Evolutionary conservation across 176 grass and related monocot species (phyloP), one percentile per base, ranked within the genome.

Genomic region (Musa troglodytarum): DNA sequence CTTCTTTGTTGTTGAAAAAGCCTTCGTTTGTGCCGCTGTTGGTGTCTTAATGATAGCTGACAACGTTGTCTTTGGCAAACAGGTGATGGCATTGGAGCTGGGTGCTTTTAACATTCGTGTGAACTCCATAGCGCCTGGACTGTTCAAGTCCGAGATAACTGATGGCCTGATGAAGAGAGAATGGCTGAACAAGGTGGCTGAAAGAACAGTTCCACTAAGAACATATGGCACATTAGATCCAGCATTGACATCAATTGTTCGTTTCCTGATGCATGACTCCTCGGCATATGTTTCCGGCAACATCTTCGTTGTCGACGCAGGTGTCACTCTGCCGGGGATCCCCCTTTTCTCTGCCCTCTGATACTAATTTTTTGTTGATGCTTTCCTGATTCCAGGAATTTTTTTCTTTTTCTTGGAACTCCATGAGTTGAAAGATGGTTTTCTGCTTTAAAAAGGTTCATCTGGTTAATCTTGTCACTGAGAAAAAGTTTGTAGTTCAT

Each of bases 111-210:
- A 82, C 23, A 81, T 87, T 26, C 68, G 81, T 10, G 81, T 79
- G 54, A 87, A 87, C 73, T 64, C 85, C 34, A 83, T 87, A 13
- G 69, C 74, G 0, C 85, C 85, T 2, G 85, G 85, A 49, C 8
- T 87, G 63, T 87, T 87, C 56, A 77, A 77, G 17, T 83, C 81
- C 9, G 85, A 83, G 77, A 87, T 87, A 25, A 87, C 85, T 3
- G 16, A 57, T 5, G 65, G 23, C 52, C 81, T 87, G 1, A 20
- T 87, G 56, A 26, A 77, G 72, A 83, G 26, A 9, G 53, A 73
- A 63, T 87, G 85, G 85, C 58, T 87, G 0, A 34, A 53, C 20
- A 59, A 57, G 9, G 81, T 87, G 71, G 63, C 29, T 7, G 54
- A 76, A 50, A 87, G 28, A 71, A 87, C 77, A 1, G 75, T 82